These are phyloP conservation scores for Boletus holoroseus DNA, from an alignment of 1,284 basidiomycete species.

Conservation along the genomic window DNA sequence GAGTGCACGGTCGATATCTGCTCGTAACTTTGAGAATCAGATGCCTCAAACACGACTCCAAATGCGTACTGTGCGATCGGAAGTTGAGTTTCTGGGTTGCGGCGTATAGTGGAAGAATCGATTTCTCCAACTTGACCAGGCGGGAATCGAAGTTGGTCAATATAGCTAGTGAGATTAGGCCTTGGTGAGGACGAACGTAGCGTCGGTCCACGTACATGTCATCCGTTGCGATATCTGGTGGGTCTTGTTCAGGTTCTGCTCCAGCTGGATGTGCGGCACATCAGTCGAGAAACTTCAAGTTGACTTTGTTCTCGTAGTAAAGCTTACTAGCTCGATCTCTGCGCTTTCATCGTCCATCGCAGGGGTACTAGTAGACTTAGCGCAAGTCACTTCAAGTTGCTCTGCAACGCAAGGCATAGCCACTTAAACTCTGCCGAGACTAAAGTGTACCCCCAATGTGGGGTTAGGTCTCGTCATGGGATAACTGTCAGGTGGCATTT, in stretches of 20 bases:
- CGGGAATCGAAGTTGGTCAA: conserved; percentile 74
- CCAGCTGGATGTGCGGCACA: conserved; percentile 45
- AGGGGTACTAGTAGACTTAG: not conserved
- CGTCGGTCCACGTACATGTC: conserved; percentile 54
- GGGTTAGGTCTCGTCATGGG: not conserved
- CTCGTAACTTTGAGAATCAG: conserved; percentile 6
- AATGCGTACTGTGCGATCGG: conserved; percentile 56
- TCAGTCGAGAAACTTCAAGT: not conserved
- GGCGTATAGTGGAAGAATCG: conserved; percentile 69
- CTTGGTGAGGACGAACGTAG: not conserved
- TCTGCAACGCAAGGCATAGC: not conserved
- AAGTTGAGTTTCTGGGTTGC: conserved; percentile 70
- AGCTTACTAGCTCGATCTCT: conserved; percentile 24
- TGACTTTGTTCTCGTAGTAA: not conserved
- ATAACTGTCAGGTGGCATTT: too few relatives aligned
- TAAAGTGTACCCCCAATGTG: not conserved
- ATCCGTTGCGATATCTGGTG: conserved; percentile 75
- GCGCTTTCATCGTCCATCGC: conserved; percentile 30
- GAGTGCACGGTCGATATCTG: conserved; percentile 74
- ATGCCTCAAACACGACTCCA: not conserved
- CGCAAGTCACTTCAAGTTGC: not conserved
- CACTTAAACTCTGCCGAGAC: not conserved
- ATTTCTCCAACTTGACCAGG: conserved; percentile 73
- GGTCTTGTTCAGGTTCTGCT: conserved; percentile 81
- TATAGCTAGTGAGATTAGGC: conserved; percentile 49